Percentiles rank a stretch among this genome's conserved stretches.
phyloP scores from a whole-genome alignment of 23 red algal species.

The Pyropia yezoensis region DNA sequence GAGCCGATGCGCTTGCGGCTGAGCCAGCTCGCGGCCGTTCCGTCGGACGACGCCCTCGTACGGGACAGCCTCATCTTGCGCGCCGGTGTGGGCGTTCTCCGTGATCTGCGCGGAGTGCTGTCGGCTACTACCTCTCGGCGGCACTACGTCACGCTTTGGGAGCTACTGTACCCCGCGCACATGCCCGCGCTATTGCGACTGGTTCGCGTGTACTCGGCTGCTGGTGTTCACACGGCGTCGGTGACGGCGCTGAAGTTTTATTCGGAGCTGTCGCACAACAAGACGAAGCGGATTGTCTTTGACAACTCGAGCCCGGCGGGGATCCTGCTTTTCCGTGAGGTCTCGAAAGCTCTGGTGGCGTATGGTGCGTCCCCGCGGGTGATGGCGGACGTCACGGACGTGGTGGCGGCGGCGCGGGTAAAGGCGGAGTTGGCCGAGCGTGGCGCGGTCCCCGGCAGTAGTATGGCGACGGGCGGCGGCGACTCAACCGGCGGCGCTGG shows the following conservation, averaged over 20 bases:
- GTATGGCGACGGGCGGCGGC: no score
- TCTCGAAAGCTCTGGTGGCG: slow-evolving; percentile 60
- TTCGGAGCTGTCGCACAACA: slow-evolving; percentile 60
- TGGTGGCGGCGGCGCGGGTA: no score
- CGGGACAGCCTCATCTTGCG: slow-evolving; percentile 29
- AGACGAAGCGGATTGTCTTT: slow-evolving; percentile 65
- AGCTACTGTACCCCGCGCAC: slow-evolving; percentile 52
- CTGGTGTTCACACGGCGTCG: slow-evolving; percentile 43
- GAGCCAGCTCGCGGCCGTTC: slow-evolving; percentile 24
- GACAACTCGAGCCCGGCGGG: slow-evolving; percentile 67
- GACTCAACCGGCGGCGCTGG: slow-evolving; percentile 9
- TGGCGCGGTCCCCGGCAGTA: no score
- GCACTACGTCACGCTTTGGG: slow-evolving; percentile 57
- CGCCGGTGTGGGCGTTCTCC: slow-evolving; percentile 56
- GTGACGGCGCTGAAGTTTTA: slow-evolving; percentile 58
- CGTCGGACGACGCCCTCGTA: slow-evolving; percentile 46
- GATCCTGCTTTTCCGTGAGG: slow-evolving; percentile 72
- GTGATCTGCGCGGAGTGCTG: slow-evolving; percentile 56
- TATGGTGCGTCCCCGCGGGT: slow-evolving; percentile 53
- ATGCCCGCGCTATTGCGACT: slow-evolving; percentile 53
- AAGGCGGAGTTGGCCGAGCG: no score
- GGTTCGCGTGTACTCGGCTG: slow-evolving; percentile 53
- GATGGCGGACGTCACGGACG: neutral
- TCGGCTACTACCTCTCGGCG: slow-evolving; percentile 26
- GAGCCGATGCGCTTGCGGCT: slow-evolving; percentile 45